phyloP scores from a whole-genome alignment of 305 asterid genomes.

The Rubia tinctorum region DNA sequence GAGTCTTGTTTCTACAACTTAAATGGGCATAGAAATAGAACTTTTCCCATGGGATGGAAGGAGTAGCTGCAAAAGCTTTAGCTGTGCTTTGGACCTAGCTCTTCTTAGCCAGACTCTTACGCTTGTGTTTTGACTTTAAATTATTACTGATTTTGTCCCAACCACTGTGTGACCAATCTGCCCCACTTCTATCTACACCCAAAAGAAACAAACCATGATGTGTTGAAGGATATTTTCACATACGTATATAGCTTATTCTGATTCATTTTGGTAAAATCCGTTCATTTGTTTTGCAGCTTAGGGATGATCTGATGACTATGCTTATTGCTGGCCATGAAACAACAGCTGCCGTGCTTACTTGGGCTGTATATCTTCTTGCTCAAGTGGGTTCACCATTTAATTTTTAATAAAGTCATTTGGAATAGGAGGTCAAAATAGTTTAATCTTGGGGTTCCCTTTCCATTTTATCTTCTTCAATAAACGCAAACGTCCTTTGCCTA shows the following conservation, averaged over 20 bases:
- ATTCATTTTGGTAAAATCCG: neutral
- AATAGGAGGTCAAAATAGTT: neutral
- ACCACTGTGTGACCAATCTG: neutral
- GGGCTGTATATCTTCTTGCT: conserved; percentile 90
- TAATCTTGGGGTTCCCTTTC: neutral
- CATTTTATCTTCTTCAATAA: conserved; percentile 4
- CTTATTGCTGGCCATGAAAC: conserved; percentile 99
- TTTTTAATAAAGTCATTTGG: conserved; percentile 6
- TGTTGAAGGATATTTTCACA: neutral
- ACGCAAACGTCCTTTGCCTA: conserved; percentile 12
- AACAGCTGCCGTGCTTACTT: conserved; percentile 95
- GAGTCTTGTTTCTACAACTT: no score
- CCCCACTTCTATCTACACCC: neutral
- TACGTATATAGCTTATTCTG: conserved; percentile 1
- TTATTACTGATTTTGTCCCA: neutral
- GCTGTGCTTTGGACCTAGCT: neutral
- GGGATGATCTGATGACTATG: conserved; percentile 98
- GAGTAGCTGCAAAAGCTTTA: conserved; percentile 7
- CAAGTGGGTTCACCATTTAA: conserved; percentile 45
- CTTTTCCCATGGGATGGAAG: neutral
- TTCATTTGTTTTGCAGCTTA: conserved; percentile 49
- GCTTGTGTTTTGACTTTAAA: neutral
- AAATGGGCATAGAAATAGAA: neutral
- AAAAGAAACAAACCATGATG: neutral
- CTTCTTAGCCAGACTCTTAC: neutral